A percentile compares a stretch with the other conserved stretches of the same genome.
These are phyloP conservation scores for Yarrowia porcina DNA, from an alignment of 805 yeast species.

Conservation along the genomic window DNA sequence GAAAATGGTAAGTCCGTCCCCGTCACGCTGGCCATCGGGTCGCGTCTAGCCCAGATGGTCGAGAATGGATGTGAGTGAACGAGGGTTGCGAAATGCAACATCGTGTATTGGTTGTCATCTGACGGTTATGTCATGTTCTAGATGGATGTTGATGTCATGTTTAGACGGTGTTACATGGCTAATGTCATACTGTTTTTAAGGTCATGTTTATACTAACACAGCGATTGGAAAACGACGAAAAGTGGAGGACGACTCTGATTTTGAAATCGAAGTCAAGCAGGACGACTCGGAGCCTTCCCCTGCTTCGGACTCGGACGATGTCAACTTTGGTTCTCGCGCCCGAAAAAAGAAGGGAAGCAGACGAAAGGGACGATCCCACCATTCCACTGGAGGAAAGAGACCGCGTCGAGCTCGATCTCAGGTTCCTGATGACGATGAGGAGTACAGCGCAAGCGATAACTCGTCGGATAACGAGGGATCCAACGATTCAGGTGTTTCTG, in stretches of 20 bases:
- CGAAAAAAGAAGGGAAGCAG: slow-evolving; percentile 8
- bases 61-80: slow-evolving; percentile 16
- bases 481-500: slow-evolving; percentile 9
- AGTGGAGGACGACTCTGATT: slow-evolving; percentile 16
- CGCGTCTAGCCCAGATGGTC: slow-evolving; percentile 25
- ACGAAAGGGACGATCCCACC: neutral
- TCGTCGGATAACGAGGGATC: slow-evolving; percentile 4
- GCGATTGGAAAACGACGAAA: slow-evolving; percentile 10
- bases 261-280: neutral
- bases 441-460: slow-evolving; percentile 5
- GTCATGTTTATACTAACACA: slow-evolving; percentile 14
- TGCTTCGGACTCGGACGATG: slow-evolving; percentile 6
- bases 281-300: slow-evolving; percentile 3
- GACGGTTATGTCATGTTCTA: neutral
- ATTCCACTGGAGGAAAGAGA: neutral
- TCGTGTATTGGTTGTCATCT: too few relatives aligned
- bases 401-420: slow-evolving; percentile 8
- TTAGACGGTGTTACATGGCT: too few relatives aligned
- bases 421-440: slow-evolving; percentile 24
- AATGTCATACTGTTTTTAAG: too few relatives aligned
- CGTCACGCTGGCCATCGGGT: slow-evolving; percentile 30
- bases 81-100: too few relatives aligned
- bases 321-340: slow-evolving; percentile 3
- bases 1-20: slow-evolving; percentile 25
- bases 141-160: too few relatives aligned